These are phyloP conservation scores for Ceratocystis colombiana DNA, from an alignment of 2,329 filamentous ascomycete species.

Conservation along the genomic window DNA sequence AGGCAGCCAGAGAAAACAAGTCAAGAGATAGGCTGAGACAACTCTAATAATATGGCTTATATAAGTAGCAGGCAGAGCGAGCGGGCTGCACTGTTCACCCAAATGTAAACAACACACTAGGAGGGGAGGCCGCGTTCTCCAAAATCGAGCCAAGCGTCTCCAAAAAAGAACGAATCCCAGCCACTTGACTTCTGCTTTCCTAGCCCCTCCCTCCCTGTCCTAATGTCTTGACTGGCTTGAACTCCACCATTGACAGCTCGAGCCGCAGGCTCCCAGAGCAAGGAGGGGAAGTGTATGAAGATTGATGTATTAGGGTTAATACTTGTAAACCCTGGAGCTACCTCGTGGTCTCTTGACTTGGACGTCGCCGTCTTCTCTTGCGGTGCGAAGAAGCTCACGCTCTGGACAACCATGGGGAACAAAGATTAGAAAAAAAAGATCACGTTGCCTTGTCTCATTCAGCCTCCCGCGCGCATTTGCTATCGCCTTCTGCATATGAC, in stretches of 20 bases:
- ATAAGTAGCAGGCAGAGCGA: too few species aligned
- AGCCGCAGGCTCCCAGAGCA: neutral
- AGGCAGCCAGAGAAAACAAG: too few species aligned
- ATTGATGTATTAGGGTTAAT: neutral
- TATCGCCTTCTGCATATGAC: neutral
- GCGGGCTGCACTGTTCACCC: too few species aligned
- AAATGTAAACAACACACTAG: too few species aligned
- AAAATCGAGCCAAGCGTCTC: neutral
- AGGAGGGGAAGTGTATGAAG: too few species aligned
- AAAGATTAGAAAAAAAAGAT: too few species aligned
- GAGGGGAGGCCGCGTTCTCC: neutral
- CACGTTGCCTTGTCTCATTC: neutral
- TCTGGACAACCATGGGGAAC: neutral
- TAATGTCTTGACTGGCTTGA: too few species aligned
- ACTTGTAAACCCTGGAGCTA: neutral
- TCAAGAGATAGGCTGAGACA: too few species aligned
- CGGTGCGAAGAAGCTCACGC: neutral
- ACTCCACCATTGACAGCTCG: neutral
- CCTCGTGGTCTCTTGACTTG: too few species aligned
- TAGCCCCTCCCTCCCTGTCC: neutral
- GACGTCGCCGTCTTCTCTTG: too few species aligned
- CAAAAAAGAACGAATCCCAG: neutral
- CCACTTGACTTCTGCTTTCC: neutral
- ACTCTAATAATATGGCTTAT: too few species aligned
- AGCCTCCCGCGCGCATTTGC: neutral